Percentiles rank a stretch among this genome's conserved stretches.
Evolutionary conservation across 148 eudicot genomes (phyloP).

Genomic region (Limonium bicolor): DNA sequence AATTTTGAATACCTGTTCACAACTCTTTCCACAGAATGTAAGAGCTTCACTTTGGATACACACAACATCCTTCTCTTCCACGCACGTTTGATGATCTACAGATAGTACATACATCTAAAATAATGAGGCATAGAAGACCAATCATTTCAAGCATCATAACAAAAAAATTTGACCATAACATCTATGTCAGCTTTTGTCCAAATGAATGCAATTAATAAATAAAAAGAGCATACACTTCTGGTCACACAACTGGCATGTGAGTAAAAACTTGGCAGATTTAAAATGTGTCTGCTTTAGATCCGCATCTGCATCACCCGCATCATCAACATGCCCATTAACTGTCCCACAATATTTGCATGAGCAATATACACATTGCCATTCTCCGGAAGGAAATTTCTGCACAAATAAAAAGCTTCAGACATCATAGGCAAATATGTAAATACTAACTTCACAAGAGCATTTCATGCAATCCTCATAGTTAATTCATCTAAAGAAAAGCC

Average conservation of each 20-base stretch:
- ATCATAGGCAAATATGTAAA: no score
- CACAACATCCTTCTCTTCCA: constrained; percentile 15
- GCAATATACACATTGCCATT: constrained; percentile 79
- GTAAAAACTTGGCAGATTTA: constrained; percentile 21
- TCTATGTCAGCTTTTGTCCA: no score
- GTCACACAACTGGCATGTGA: constrained; percentile 60
- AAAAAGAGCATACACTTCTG: constrained; percentile 48
- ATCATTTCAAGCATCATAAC: background rate
- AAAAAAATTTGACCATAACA: no score
- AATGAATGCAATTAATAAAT: no score
- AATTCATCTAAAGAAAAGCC: no score
- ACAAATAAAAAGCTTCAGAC: no score
- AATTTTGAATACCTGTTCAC: constrained; percentile 67
- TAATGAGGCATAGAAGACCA: constrained; percentile 2
- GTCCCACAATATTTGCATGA: constrained; percentile 77
- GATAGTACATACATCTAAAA: background rate
- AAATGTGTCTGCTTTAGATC: constrained; percentile 14
- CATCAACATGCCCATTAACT: constrained; percentile 18
- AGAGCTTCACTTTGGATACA: constrained; percentile 10
- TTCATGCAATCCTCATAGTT: no score
- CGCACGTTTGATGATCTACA: constrained; percentile 60
- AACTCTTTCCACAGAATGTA: constrained; percentile 54
- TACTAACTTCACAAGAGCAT: no score
- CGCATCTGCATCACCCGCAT: no score
- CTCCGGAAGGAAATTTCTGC: constrained; percentile 84